Conservation (phyloP, 1,139 yeast genomes). For the Blastobotrys aristatus region DNA sequence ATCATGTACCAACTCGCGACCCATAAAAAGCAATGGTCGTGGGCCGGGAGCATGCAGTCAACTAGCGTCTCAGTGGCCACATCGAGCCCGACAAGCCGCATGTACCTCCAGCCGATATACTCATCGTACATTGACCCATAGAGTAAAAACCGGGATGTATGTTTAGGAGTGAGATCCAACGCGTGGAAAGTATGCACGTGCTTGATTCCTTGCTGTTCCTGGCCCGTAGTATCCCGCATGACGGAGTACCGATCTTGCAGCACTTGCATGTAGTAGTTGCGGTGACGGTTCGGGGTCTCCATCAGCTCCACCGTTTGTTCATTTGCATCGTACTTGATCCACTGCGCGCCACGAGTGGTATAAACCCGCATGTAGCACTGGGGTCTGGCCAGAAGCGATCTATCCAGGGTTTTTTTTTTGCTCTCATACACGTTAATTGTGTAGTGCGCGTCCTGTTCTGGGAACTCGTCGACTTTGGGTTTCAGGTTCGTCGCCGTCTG, state of each 20-base stretch:
- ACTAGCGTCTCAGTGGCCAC: background rate
- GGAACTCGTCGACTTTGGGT: background rate
- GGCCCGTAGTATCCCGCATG: background rate
- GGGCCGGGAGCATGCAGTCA: constrained; percentile 1
- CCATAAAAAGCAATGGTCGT: background rate
- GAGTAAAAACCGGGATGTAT: background rate
- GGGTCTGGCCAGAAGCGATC: background rate
- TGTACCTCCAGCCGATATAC: background rate
- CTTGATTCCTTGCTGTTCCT: no score
- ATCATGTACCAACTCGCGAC: constrained; percentile 1
- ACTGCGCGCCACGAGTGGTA: background rate
- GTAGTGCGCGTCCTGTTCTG: background rate
- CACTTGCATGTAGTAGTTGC: background rate
- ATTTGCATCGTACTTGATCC: background rate
- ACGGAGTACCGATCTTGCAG: background rate
- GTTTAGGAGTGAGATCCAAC: background rate
- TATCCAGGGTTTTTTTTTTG: background rate
- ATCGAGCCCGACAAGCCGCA: background rate
- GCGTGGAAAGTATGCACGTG: constrained; percentile 1
- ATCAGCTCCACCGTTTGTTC: background rate
- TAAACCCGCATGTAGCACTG: background rate
- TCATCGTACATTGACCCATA: background rate
- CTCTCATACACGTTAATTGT: background rate
- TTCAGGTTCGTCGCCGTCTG: background rate
- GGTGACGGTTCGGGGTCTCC: background rate